A percentile compares a stretch with the other conserved stretches of the same genome.
phyloP scores from a whole-genome alignment of 768 basidiomycete genomes.

The Tylopilus sp. region DNA sequence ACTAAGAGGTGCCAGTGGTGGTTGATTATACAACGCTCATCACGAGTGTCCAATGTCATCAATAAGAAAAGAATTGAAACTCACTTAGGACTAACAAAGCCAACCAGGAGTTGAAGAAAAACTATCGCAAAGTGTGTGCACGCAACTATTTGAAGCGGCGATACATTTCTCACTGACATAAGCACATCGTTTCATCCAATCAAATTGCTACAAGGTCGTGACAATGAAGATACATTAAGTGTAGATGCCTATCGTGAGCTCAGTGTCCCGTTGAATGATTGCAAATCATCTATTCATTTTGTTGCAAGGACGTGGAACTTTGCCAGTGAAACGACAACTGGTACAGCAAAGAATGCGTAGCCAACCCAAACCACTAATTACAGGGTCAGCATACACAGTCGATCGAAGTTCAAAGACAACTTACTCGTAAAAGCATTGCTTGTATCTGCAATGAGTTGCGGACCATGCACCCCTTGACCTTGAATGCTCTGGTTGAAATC shows the following conservation, averaged over 20 bases:
- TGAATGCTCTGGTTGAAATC: conserved; percentile 70
- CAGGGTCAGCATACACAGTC: conserved; percentile 1
- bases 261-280: neutral
- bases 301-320: conserved; percentile 59
- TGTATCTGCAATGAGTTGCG: conserved; percentile 56
- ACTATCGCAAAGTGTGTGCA: too few relatives aligned
- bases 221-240: neutral
- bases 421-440: conserved; percentile 75
- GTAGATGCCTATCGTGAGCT: neutral
- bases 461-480: conserved; percentile 49
- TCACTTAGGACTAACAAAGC: conserved; percentile 11
- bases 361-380: conserved; percentile 75
- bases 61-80: conserved; percentile 8
- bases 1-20: conserved; percentile 90
- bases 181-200: neutral
- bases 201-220: neutral
- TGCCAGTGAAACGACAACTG: conserved; percentile 63
- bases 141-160: conserved; percentile 2
- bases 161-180: neutral
- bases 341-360: conserved; percentile 70
- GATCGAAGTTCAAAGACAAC: conserved; percentile 24
- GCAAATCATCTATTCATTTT: conserved; percentile 29
- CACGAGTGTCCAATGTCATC: conserved; percentile 35
- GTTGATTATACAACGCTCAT: conserved; percentile 81
- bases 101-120: neutral